A percentile compares a stretch with the other conserved stretches of the same genome.
Conservation (phyloP, 2,329 filamentous ascomycete species). For the Stylonectria norvegica region DNA sequence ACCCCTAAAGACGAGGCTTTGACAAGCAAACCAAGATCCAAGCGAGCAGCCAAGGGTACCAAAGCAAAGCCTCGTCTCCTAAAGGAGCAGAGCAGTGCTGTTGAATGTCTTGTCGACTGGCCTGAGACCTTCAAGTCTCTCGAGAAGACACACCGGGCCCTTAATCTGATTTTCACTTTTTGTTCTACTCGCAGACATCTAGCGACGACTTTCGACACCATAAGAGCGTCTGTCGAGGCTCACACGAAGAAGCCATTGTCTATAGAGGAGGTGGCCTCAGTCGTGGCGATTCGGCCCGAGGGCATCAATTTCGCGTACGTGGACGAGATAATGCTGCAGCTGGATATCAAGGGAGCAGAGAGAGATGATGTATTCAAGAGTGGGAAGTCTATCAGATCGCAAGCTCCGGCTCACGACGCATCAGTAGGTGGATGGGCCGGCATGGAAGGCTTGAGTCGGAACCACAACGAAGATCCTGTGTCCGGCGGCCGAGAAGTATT, state of each 20-base stretch:
- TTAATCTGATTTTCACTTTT: slow-evolving; percentile 94
- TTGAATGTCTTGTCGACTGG: slow-evolving; percentile 54
- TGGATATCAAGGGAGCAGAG: slow-evolving; percentile 69
- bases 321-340: slow-evolving; percentile 76
- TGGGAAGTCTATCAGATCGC: slow-evolving; percentile 44
- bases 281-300: slow-evolving; percentile 73
- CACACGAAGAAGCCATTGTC: slow-evolving; percentile 70
- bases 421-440: slow-evolving; percentile 57
- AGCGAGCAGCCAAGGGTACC: slow-evolving; percentile 3
- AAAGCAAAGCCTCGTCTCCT: slow-evolving; percentile 13
- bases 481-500: slow-evolving; percentile 62
- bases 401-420: slow-evolving; percentile 50
- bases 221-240: slow-evolving; percentile 78
- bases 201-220: slow-evolving; percentile 85
- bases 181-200: slow-evolving; percentile 90
- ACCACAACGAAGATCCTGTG: slow-evolving; percentile 7
- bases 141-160: slow-evolving; percentile 72
- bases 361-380: slow-evolving; percentile 60
- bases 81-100: slow-evolving; percentile 17
- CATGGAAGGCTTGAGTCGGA: slow-evolving; percentile 38
- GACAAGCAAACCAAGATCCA: slow-evolving; percentile 1
- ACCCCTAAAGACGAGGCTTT: slow-evolving; percentile 6
- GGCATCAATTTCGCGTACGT: slow-evolving; percentile 83
- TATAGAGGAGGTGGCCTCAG: slow-evolving; percentile 76
- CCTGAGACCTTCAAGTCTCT: slow-evolving; percentile 70